These are phyloP conservation scores for Sporisorium exsertum DNA, from an alignment of 1,284 basidiomycete species.

Conservation along the genomic window DNA sequence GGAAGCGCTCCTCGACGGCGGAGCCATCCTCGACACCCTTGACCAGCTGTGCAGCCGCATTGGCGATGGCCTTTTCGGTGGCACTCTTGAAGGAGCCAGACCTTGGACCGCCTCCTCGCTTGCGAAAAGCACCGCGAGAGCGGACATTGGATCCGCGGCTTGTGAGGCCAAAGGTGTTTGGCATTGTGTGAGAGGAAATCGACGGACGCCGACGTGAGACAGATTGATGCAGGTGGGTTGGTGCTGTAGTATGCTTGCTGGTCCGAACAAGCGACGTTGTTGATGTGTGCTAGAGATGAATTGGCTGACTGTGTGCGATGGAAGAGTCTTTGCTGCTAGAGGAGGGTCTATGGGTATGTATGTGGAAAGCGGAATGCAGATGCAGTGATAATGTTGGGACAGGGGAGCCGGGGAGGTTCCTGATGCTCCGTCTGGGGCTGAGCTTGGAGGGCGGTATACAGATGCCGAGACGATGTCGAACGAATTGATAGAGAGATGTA, in stretches of 20 bases:
- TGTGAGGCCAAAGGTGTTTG: constrained; percentile 50
- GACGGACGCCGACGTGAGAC: not conserved
- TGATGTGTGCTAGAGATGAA: not conserved
- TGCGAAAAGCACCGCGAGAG: constrained; percentile 46
- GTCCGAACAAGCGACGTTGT: not conserved
- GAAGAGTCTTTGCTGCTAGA: not conserved
- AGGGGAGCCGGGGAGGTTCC: not conserved
- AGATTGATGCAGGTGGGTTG: not conserved
- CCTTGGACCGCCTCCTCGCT: constrained; percentile 41
- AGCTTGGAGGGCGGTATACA: not conserved
- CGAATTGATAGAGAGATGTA: not conserved
- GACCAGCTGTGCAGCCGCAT: constrained; percentile 48
- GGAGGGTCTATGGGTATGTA: constrained; percentile 3
- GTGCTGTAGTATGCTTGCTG: not conserved
- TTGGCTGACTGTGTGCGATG: not conserved
- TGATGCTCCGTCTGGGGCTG: not conserved
- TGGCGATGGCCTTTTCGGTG: constrained; percentile 51
- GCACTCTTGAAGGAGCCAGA: constrained; percentile 45
- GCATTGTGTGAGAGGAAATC: constrained; percentile 19
- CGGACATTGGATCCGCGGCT: constrained; percentile 43
- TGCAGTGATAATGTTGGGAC: not conserved
- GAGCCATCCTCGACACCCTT: constrained; percentile 63
- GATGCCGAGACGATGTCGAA: constrained; percentile 1
- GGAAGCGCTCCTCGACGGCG: constrained; percentile 65
- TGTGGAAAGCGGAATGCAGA: constrained; percentile 5